Percentiles rank a stretch among this genome's conserved stretches.
phyloP scores from a whole-genome alignment of 129 eudicot genomes.

The Flaveria ramosissima region DNA sequence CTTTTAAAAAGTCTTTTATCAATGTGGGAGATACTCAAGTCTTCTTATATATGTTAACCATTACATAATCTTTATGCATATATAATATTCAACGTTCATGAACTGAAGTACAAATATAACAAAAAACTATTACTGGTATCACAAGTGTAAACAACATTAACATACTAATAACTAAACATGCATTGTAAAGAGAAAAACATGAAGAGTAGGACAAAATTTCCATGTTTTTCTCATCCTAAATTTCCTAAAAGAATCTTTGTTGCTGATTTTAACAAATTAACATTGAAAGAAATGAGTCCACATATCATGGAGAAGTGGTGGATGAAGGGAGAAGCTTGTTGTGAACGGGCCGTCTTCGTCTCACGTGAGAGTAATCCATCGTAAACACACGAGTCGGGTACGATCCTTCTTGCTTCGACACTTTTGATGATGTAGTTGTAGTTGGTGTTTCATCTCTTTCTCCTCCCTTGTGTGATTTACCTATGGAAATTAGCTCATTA shows the following conservation, averaged over 20 bases:
- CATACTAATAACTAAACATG: neutral
- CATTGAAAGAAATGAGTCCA: neutral
- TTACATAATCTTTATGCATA: no score
- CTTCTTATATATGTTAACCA: no score
- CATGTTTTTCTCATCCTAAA: conserved; percentile 5
- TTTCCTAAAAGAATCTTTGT: conserved; percentile 6
- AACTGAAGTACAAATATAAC: neutral
- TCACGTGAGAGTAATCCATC: conserved; percentile 23
- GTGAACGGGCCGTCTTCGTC: conserved; percentile 29
- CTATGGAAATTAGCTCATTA: neutral
- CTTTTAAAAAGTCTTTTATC: no score
- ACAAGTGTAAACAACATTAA: neutral
- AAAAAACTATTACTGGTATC: neutral
- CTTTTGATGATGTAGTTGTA: conserved; percentile 12
- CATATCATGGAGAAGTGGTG: conserved; percentile 20
- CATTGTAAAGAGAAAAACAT: conserved; percentile 10
- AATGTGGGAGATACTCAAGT: no score
- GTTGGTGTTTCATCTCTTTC: neutral
- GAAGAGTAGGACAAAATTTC: conserved; percentile 4
- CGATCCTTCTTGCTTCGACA: neutral
- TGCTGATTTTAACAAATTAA: neutral
- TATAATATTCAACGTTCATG: no score
- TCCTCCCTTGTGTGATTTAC: neutral
- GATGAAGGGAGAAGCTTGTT: conserved; percentile 26
- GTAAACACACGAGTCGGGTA: conserved; percentile 10